Evolutionary conservation across 179 eudicot genomes (phyloP).

Genomic region (Carnegiea gigantea): DNA sequence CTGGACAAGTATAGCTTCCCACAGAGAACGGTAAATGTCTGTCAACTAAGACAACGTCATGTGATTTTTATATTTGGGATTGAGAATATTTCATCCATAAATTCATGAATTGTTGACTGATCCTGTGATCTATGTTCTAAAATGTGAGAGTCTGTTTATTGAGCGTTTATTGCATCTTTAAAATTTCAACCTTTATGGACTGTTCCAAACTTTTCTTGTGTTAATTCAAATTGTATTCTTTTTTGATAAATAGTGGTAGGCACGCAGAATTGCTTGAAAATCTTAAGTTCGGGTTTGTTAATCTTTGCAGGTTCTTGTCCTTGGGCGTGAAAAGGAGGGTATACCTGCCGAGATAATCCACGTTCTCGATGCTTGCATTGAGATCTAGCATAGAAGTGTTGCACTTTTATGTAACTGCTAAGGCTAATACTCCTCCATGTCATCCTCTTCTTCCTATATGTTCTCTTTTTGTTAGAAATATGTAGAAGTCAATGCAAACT

Average conservation of each 20-base stretch:
- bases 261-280: neutral
- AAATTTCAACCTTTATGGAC: neutral
- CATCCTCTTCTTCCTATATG: neutral
- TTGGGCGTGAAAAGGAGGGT: conserved; percentile 97
- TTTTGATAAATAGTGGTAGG: neutral
- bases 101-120: neutral
- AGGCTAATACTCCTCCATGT: neutral
- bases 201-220: neutral
- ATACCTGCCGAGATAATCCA: conserved; percentile 96
- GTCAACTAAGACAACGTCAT: neutral
- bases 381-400: conserved; percentile 33
- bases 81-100: neutral
- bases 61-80: neutral
- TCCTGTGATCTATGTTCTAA: neutral
- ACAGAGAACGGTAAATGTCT: conserved; percentile 61
- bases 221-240: neutral
- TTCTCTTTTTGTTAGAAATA: conserved; percentile 5
- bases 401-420: neutral
- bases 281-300: neutral
- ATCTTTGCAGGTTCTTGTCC: conserved; percentile 77
- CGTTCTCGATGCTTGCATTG: conserved; percentile 84
- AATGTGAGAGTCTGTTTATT: too few species aligned
- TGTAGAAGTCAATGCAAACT: neutral
- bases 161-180: too few species aligned
- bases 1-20: conserved; percentile 80